phyloP scores from a whole-genome alignment of 2,329 filamentous ascomycete genomes.

The Neonectria sp. region DNA sequence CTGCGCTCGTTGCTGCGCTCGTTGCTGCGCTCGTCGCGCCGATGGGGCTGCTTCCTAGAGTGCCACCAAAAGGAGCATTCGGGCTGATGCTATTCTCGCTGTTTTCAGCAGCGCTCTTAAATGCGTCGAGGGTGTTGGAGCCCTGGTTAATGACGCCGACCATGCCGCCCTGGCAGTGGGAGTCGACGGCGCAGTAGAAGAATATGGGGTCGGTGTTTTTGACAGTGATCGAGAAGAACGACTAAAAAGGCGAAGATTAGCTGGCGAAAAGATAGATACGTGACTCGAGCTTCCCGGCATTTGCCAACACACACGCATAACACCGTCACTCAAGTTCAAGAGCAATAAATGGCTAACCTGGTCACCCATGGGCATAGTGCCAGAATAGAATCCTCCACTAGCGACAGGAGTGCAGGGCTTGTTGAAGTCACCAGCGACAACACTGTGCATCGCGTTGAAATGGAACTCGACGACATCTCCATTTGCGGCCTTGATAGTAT shows the following conservation, averaged over 20 bases:
- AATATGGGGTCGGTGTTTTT: constrained; percentile 50
- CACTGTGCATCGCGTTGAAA: constrained; percentile 66
- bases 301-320: no score
- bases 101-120: constrained; percentile 28
- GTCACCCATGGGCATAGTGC: constrained; percentile 20
- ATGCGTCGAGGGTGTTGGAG: constrained; percentile 37
- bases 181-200: constrained; percentile 48
- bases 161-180: constrained; percentile 52
- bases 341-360: constrained; percentile 8
- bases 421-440: constrained; percentile 64
- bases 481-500: constrained; percentile 58
- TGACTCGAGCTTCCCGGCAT: no score
- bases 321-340: no score
- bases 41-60: not conserved
- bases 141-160: constrained; percentile 50
- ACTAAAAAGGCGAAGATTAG: not conserved
- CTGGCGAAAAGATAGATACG: not conserved
- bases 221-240: constrained; percentile 46
- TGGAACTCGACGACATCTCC: constrained; percentile 69
- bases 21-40: no score
- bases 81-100: constrained; percentile 31
- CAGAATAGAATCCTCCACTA: constrained; percentile 38
- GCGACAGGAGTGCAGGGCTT: constrained; percentile 61
- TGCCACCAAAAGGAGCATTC: constrained; percentile 30
- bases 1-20: no score